Base-by-base conservation (phyloP, 805 yeast species). In the Wickerhamiella galacta region DNA sequence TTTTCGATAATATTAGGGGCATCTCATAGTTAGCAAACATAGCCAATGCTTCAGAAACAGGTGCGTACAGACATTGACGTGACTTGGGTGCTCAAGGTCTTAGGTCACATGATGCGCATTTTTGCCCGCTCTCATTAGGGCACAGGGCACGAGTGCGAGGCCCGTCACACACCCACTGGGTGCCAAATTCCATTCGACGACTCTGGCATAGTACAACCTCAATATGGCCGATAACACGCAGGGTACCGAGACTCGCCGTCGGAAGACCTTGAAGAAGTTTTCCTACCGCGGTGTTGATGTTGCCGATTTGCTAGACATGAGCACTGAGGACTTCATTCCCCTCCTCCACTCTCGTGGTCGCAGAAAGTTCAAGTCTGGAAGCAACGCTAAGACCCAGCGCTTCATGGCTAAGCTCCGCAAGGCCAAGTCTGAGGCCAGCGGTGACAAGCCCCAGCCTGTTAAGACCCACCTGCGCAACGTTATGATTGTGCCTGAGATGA, bases 401-500 rank as follows among this genome's bases (percentile, higher is more conserved):
- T 75, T 90, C 66, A 75, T 87, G 68, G 82, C 79, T 72, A 90
- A 90, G 72, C 80, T 90, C 64, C 83, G 93, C 74, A 87, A 85
- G 63, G 95, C 95, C 53, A 90, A 82, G 72, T 69, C 78, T 56
- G 74, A 92, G 53, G 49, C 54, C 40, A 57, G 49, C 20, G 74
- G 71, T 57, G 96, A 90, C 70, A 90, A 87, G 76, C 99, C 99
- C 64, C 75, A 87, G 53, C 68, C 72, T 49, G 96, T 90, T 69
- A 90, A 87, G 79, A 90, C 99, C 53, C 99, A 90, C 70, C 80
- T 90, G 65, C 87, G 98, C 78, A 85, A 85, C 79, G 82, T 85
- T 94, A 66, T 90, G 63, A 63, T 90, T 59, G 90, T 90, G 51
- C 99, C 99, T 69, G 99, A 90, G 75, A 90, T 90, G 98, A 83